Base-by-base conservation (phyloP, 2,329 filamentous ascomycete species). In the Aspergillus quadricinctus region DNA sequence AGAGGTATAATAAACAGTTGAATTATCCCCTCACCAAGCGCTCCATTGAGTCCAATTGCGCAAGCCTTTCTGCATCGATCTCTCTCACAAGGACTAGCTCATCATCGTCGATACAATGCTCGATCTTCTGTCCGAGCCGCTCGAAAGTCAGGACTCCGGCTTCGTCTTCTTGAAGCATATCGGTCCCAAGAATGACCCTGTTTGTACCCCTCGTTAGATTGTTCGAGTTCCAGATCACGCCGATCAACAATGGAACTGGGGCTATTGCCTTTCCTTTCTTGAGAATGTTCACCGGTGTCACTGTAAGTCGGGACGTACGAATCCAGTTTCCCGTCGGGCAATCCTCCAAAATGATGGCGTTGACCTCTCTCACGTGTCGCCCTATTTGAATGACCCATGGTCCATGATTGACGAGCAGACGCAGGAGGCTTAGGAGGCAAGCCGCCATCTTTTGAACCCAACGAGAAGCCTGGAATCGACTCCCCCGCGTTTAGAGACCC, bases 261-360 rank as follows among this genome's bases (percentile, higher is more conserved):
- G 31, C 31, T 57, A 53, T 65, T 55, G 19, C 61, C 65, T 17
- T 65, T 61, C 6, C 65, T 57, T 10, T 67, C 65, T 52, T 66
- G 64, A 31, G 55, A 19, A 19, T 66, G 67, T 41, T 71, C 68
- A 29, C 61, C 53, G 43, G 57, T 52, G 35, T 59, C 62, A 41
- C 64, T 63, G 54, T 76, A 74, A 31, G 61, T 71, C 2, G 74
- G 72, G 31, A 72, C 63, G 55, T 76, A 76, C 8, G 72, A 73
- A 54, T 76, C 73, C 29, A 68, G 14, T 50, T 63, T 66, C 29
- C 61, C 63, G 19, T 72, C 62, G 10, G 63, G 57, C 48, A 66
- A 61, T 7, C 62, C 62, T 21, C 62, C 61, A 17, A 58, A 56
- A 10, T 69, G 66, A 52, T 56, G 55, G 27, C 63, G 65, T 40